Percentiles rank a stretch among this genome's conserved stretches.
Conservation (phyloP, 106 monocot species). For the Acorus gramineus region DNA sequence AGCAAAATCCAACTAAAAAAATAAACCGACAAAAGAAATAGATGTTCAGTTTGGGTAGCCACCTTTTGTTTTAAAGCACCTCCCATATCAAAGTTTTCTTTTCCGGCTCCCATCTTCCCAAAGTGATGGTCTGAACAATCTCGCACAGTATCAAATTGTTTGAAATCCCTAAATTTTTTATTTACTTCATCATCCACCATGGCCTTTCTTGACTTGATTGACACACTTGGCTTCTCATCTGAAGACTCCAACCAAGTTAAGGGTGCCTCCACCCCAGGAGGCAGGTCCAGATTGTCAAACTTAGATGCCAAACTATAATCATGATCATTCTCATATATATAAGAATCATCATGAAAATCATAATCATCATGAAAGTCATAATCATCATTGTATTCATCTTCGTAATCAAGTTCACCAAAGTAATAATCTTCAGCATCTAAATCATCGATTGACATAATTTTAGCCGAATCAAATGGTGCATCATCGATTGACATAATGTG, state of each 20-base stretch:
- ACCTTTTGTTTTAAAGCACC: too few relatives aligned
- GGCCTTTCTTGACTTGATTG: conserved; percentile 4
- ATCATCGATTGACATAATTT: conserved; percentile 5
- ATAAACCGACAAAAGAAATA: not conserved
- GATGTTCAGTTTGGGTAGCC: too few relatives aligned
- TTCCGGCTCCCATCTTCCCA: conserved; percentile 1
- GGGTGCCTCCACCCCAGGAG: conserved; percentile 44
- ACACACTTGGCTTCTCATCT: conserved; percentile 4
- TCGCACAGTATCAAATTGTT: conserved; percentile 61
- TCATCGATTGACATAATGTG: conserved; percentile 6
- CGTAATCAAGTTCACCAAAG: conserved; percentile 11
- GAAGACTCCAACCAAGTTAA: conserved; percentile 39
- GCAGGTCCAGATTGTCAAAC: conserved; percentile 52
- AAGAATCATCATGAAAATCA: conserved; percentile 26
- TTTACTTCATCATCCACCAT: conserved; percentile 33
- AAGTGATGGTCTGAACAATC: conserved; percentile 58
- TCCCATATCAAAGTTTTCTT: too few relatives aligned
- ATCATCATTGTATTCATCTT: not conserved
- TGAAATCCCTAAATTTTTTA: conserved; percentile 45
- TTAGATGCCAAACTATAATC: conserved; percentile 42
- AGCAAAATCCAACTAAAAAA: not conserved
- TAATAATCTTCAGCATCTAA: conserved; percentile 1
- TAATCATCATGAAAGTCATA: conserved; percentile 13
- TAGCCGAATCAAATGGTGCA: conserved; percentile 3
- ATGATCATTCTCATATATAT: conserved; percentile 23